Conservation (phyloP, 495 filamentous ascomycete species). For the Trichocladium uniseriatum region DNA sequence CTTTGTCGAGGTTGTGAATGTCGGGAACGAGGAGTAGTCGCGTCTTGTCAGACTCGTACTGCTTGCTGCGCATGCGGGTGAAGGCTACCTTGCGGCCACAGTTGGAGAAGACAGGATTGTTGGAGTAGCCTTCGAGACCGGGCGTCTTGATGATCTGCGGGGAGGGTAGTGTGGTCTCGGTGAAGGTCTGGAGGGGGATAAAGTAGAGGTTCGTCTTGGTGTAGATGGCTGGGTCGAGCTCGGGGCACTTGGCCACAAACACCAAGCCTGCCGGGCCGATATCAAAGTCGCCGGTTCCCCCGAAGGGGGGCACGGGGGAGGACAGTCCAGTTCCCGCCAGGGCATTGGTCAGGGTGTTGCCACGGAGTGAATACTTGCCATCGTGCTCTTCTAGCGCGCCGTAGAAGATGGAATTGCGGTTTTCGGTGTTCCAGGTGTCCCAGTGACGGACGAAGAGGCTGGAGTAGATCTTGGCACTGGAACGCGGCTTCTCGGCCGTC, state of each 20-base stretch:
- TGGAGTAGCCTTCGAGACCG: conserved; percentile 58
- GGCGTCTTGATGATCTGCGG: conserved; percentile 42
- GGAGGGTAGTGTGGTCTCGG: conserved; percentile 38
- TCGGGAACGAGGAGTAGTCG: conserved; percentile 57
- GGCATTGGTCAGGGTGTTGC: conserved; percentile 45
- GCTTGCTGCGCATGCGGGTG: conserved; percentile 65
- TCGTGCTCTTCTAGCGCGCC: conserved; percentile 47
- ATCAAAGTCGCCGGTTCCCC: conserved; percentile 47
- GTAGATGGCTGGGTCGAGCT: conserved; percentile 64
- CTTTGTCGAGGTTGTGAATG: conserved; percentile 49
- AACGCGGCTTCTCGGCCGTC: conserved; percentile 44
- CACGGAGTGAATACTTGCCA: conserved; percentile 33
- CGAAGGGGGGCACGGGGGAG: conserved; percentile 52
- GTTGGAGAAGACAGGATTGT: conserved; percentile 66
- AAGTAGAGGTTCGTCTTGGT: conserved; percentile 74
- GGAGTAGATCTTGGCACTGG: conserved; percentile 57
- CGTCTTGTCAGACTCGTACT: conserved; percentile 87
- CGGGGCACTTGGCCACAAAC: conserved; percentile 80
- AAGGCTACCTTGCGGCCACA: conserved; percentile 69
- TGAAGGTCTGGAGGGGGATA: conserved; percentile 52
- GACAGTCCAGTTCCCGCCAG: conserved; percentile 49
- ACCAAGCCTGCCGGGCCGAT: conserved; percentile 51
- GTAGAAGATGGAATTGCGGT: conserved; percentile 65
- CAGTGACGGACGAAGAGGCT: conserved; percentile 69
- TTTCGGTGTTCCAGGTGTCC: conserved; percentile 61